Base-by-base conservation (phyloP, 2,329 filamentous ascomycete genomes). In the Aspergillus quadrilineatus region DNA sequence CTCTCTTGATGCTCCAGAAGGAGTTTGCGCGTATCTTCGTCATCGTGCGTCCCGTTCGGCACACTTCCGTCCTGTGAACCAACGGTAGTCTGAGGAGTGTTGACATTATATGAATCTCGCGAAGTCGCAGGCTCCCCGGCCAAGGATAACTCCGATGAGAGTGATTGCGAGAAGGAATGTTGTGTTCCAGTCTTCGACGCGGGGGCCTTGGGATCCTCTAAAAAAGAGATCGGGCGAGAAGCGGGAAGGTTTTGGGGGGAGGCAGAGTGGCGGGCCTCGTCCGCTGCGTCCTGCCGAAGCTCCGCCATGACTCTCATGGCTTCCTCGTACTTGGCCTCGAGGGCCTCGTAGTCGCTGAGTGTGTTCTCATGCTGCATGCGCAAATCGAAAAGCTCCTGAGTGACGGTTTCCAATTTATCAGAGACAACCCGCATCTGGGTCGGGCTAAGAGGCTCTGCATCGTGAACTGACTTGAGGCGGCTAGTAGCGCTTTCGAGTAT, bases 71-170 rank as follows among this genome's bases (percentile, higher is more conserved):
- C 57, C 42, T 65, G 58, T 37, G 57, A 60, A 39, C 65, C 65
- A 34, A 62, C 61, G n/a, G 63, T 64, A 15, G 63, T 68, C 44
- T 64, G 61, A 53, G 60, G 59, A 49, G 61, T 67, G 62, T 86
- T 86, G 57, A 79, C 78, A 69, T 87, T 84, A 63, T 84, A 86
- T 49, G 82, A 81, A 64, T 87, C 85, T 61, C 80, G 80, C 61
- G 85, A 87, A 66, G 81, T 80, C 65, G 85, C 85, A 70, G 89
- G 90, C 69, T 89, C 89, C 83, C 89, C 85, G 80, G 85, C 90
- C 73, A 89, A 96, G 69, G 90, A 96, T 73, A 96, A 84, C 78
- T 97, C 94, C 77, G 91, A 94, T 64, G 91, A 97, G 65, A 97
- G 88, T 69, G 92, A 96, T 74, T 88, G 91, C 79, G 91, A 92